These are phyloP conservation scores for Cryphonectria nitschkei DNA, from an alignment of 2,329 filamentous ascomycete genomes.

Conservation along the genomic window DNA sequence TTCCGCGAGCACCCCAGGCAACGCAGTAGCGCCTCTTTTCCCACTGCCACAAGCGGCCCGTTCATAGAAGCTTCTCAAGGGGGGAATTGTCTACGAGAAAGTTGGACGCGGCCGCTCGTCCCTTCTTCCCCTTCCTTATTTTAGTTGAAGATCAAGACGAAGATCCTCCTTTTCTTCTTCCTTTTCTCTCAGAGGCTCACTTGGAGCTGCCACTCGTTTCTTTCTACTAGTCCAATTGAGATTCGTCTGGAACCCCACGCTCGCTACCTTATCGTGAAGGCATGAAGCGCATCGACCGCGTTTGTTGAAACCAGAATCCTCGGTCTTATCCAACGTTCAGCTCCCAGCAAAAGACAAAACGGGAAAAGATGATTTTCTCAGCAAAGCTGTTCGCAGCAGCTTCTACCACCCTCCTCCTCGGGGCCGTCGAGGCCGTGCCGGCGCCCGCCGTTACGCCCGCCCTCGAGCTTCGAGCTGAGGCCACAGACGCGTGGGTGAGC, in stretches of 20 bases:
- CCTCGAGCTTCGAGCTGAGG: conserved; percentile 18
- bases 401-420: conserved; percentile 10
- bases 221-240: conserved; percentile 1
- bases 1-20: conserved; percentile 17
- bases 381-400: conserved; percentile 24
- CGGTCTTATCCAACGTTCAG: background rate
- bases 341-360: background rate
- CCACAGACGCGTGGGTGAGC: conserved; percentile 54
- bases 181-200: background rate
- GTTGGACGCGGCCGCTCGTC: conserved; percentile 5
- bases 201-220: conserved; percentile 12
- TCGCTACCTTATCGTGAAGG: background rate
- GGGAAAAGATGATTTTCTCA: conserved; percentile 10
- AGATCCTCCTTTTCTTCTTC: conserved; percentile 7
- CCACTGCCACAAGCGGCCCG: background rate
- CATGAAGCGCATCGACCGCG: background rate
- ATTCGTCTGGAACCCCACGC: background rate
- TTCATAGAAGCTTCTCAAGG: conserved; percentile 4
- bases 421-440: conserved; percentile 17
- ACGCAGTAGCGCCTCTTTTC: conserved; percentile 16
- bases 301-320: background rate
- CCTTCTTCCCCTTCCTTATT: background rate
- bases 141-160: background rate
- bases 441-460: conserved; percentile 15
- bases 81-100: conserved; percentile 6